These are phyloP conservation scores for Alternaria brassicicola DNA, from an alignment of 2,329 filamentous ascomycete species.

Conservation along the genomic window DNA sequence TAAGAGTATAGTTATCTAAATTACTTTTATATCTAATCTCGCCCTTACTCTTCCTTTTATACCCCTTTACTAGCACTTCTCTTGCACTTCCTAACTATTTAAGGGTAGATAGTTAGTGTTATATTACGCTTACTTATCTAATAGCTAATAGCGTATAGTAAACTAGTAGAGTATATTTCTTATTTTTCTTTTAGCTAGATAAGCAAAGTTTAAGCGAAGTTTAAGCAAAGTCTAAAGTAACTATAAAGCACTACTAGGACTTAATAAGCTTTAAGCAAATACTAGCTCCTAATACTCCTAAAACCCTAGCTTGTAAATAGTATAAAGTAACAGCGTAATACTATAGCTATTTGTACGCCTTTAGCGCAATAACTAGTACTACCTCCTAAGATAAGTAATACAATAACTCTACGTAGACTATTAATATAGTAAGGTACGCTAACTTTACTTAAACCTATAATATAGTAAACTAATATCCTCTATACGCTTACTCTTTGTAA, in stretches of 20 bases:
- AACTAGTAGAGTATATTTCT: not conserved
- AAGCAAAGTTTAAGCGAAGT: not conserved
- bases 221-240: not conserved
- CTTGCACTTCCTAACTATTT: not conserved
- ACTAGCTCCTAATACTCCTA: not conserved
- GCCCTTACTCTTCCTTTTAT: not conserved
- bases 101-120: not conserved
- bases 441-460: not conserved
- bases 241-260: not conserved
- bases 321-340: not conserved
- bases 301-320: not conserved
- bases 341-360: not conserved
- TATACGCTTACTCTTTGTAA: not conserved
- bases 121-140: not conserved
- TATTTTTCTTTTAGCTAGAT: not conserved
- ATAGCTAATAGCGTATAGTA: not conserved
- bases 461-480: not conserved
- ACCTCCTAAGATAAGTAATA: not conserved
- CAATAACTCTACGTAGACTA: not conserved
- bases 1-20: not conserved
- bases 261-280: not conserved
- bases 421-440: not conserved
- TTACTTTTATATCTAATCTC: not conserved
- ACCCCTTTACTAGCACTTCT: not conserved
- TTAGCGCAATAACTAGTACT: slow-evolving; percentile 1